A percentile compares a stretch with the other conserved stretches of the same genome.
These are phyloP conservation scores for Smallanthus sonchifolius DNA, from an alignment of 129 eudicot species.

Conservation along the genomic window DNA sequence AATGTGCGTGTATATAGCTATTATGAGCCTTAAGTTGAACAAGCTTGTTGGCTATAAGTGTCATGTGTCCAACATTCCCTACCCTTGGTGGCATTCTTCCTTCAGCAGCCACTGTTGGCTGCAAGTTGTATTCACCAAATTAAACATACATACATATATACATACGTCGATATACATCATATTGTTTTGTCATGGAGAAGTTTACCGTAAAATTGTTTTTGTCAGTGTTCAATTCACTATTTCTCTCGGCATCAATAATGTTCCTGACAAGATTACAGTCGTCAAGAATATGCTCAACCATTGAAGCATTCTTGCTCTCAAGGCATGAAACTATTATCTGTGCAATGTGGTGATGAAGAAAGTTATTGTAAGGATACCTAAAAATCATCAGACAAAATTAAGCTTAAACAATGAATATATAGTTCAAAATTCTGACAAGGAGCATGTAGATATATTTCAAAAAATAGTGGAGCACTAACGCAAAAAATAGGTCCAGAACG, in stretches of 20 bases:
- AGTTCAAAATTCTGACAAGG: not conserved
- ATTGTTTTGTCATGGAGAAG: too few relatives aligned
- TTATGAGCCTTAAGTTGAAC: slow-evolving; percentile 58
- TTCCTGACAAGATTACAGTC: slow-evolving; percentile 73
- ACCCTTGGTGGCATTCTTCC: slow-evolving; percentile 65
- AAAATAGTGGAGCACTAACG: slow-evolving; percentile 3
- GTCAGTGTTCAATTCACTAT: slow-evolving; percentile 39
- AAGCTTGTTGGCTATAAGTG: slow-evolving; percentile 83
- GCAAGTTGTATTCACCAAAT: slow-evolving; percentile 26
- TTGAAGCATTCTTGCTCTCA: slow-evolving; percentile 38
- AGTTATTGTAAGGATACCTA: slow-evolving; percentile 93
- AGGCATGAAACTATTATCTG: slow-evolving; percentile 36
- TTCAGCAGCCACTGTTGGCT: slow-evolving; percentile 72
- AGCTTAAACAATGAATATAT: not conserved
- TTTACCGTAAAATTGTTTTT: slow-evolving; percentile 14
- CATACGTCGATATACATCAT: too few relatives aligned
- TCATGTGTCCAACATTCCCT: slow-evolving; percentile 82
- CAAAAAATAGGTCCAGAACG: too few relatives aligned
- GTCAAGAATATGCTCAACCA: slow-evolving; percentile 59
- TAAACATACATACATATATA: not conserved
- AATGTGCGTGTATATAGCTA: slow-evolving; percentile 42
- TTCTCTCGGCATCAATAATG: slow-evolving; percentile 68
- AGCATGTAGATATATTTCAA: slow-evolving; percentile 66
- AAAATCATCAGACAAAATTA: not conserved
- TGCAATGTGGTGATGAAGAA: slow-evolving; percentile 84